These are phyloP conservation scores for Cladophialophora chaetospira DNA, from an alignment of 2,329 filamentous ascomycete genomes.

Conservation along the genomic window DNA sequence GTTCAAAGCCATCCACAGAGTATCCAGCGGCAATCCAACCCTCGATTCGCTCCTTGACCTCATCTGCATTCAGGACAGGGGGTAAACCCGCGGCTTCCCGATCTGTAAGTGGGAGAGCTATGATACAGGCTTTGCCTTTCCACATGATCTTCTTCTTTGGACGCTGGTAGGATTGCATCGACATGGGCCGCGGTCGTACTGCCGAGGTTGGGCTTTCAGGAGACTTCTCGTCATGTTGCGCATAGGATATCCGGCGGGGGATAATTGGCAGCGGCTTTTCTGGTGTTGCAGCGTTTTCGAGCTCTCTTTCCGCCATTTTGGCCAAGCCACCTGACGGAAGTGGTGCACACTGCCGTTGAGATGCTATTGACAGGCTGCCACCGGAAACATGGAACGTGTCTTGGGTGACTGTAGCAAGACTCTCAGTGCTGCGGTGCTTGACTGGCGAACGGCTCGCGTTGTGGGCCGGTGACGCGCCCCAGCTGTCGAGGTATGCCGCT, in stretches of 20 bases:
- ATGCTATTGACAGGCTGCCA: slow-evolving; percentile 11
- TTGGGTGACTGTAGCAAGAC: slow-evolving; percentile 32
- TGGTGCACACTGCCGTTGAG: slow-evolving; percentile 6
- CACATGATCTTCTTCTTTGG: slow-evolving; percentile 72
- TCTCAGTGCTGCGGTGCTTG: slow-evolving; percentile 23
- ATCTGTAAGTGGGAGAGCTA: slow-evolving; percentile 69
- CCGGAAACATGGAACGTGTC: slow-evolving; percentile 32
- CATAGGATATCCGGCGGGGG: slow-evolving; percentile 6
- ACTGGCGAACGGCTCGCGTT: background rate
- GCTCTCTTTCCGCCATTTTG: slow-evolving; percentile 15
- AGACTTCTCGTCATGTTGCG: slow-evolving; percentile 13
- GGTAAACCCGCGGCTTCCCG: slow-evolving; percentile 58
- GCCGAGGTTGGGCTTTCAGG: slow-evolving; percentile 33
- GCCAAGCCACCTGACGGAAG: slow-evolving; percentile 6
- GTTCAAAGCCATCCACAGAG: slow-evolving; percentile 45
- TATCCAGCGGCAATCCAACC: slow-evolving; percentile 49
- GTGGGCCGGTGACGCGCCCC: slow-evolving; percentile 20
- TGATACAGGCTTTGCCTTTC: slow-evolving; percentile 73
- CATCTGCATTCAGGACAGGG: slow-evolving; percentile 42
- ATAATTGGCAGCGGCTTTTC: slow-evolving; percentile 13
- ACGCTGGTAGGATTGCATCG: slow-evolving; percentile 37
- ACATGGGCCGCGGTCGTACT: slow-evolving; percentile 52
- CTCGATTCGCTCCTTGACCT: slow-evolving; percentile 44
- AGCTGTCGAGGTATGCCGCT: slow-evolving; percentile 21
- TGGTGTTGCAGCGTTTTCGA: background rate